Base-by-base conservation (phyloP, 257 asterid species). In the Lycium barbarum region DNA sequence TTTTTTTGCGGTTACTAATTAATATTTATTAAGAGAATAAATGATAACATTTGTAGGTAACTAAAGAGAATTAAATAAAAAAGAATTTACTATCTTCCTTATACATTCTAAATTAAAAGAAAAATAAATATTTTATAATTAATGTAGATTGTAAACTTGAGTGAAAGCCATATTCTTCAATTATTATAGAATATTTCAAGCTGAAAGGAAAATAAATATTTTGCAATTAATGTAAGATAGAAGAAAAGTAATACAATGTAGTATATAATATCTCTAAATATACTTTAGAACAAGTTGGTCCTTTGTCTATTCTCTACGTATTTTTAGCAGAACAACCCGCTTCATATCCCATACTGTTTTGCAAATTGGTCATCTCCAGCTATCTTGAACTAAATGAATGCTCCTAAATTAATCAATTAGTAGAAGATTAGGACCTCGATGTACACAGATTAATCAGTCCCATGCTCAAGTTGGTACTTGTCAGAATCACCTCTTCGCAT, bases 271-370 rank as follows among this genome's bases (percentile, higher is more conserved):
- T 70, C 53, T 70, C 54, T 70, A 36, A 38, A 68, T 68, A 68
- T 68, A 26, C 3, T 15, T 36, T 70, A 70, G 33, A 70, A 70
- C 79, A 70, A 70, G 53, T 70, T 70, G 47, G 63, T 53, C 47
- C 65, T 53, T 76, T 51, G 14, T 13, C 12, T 51, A 12, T 40
- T 67, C 15, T 3, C 18, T 0, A 0, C 2, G 0, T 68, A n/a
- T 36, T 47, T 74, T 73, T 5, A 1, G 9, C 5, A n/a, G 10
- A 43, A 18, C 43, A 74, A 74, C 20, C 38, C 40, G 35, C 15
- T 20, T 49, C 40, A 74, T 74, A 51, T 74, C 4, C 49, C 40
- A 33, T 49, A 20, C 11, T 47, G 33, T 47, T 68, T 49, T 72
- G 38, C 80, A 73, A 45, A 73, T 45, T 73, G 13, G 36, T 13